Percentiles rank a stretch among this genome's conserved stretches.
phyloP scores from a whole-genome alignment of 2,329 filamentous ascomycete genomes.

The Trichophyton simii region DNA sequence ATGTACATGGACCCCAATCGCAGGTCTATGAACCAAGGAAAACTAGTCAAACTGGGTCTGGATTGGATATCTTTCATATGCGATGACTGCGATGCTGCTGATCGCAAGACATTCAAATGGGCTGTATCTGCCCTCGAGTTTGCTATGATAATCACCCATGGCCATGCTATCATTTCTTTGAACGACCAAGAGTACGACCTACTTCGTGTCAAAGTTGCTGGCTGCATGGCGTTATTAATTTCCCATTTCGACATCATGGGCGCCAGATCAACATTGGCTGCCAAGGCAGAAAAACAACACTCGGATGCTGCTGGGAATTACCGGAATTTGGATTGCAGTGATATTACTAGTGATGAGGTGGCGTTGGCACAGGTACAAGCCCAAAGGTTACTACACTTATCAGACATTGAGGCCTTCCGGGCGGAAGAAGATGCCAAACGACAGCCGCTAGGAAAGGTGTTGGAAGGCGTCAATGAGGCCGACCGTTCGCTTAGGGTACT shows the following conservation, averaged over 20 bases:
- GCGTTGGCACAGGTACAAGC: constrained; percentile 61
- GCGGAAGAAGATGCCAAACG: constrained; percentile 72
- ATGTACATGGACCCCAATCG: constrained; percentile 93
- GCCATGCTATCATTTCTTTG: constrained; percentile 82
- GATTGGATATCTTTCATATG: constrained; percentile 98
- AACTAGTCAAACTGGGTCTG: constrained; percentile 79
- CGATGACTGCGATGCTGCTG: constrained; percentile 86
- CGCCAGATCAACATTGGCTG: constrained; percentile 80
- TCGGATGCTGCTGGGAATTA: constrained; percentile 68
- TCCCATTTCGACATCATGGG: constrained; percentile 99
- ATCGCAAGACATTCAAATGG: constrained; percentile 95
- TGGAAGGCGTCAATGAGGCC: constrained; percentile 91
- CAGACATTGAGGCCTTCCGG: constrained; percentile 63
- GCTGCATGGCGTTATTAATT: constrained; percentile 93
- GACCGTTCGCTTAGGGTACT: constrained; percentile 89
- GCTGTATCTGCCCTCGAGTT: constrained; percentile 91
- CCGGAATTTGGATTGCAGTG: constrained; percentile 64
- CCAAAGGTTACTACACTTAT: constrained; percentile 60
- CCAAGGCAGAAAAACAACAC: constrained; percentile 82
- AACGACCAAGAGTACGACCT: constrained; percentile 76
- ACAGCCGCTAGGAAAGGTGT: constrained; percentile 74
- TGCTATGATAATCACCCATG: constrained; percentile 92
- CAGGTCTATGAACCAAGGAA: constrained; percentile 92
- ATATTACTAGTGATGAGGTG: constrained; percentile 68
- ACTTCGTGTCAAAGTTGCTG: constrained; percentile 77